phyloP scores from a whole-genome alignment of 208 protist species.

The Crithidia expoeki region DNA sequence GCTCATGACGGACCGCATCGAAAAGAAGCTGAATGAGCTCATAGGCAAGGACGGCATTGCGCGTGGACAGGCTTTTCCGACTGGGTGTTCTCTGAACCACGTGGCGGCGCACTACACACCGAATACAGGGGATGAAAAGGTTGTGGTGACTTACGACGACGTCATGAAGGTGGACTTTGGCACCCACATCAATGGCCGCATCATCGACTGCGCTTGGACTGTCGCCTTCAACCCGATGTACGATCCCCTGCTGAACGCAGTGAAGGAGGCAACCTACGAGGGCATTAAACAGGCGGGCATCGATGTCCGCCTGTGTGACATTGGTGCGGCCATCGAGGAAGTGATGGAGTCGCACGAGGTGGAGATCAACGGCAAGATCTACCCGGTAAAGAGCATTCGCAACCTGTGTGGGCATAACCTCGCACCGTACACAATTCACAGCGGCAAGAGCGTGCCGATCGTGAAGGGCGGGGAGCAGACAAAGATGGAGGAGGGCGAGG shows the following conservation, averaged over 20 bases:
- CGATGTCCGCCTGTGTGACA: slow-evolving; percentile 95
- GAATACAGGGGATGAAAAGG: slow-evolving; percentile 95
- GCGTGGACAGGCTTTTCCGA: slow-evolving; percentile 93
- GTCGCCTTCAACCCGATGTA: slow-evolving; percentile 97
- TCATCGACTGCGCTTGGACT: slow-evolving; percentile 98
- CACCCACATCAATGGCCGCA: slow-evolving; percentile 97
- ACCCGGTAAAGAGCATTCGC: slow-evolving; percentile 94
- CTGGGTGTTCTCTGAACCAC: slow-evolving; percentile 96
- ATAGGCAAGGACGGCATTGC: slow-evolving; percentile 92
- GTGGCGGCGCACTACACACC: slow-evolving; percentile 98
- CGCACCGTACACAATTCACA: slow-evolving; percentile 97
- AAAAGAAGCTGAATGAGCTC: slow-evolving; percentile 86
- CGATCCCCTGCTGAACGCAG: slow-evolving; percentile 95
- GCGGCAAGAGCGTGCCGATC: slow-evolving; percentile 99
- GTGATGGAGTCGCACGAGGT: slow-evolving; percentile 98
- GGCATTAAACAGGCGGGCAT: slow-evolving; percentile 97
- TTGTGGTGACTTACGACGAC: slow-evolving; percentile 94
- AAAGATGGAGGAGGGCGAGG: slow-evolving; percentile 97
- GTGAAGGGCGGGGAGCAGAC: slow-evolving; percentile 94
- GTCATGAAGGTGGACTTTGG: slow-evolving; percentile 99
- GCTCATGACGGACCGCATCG: slow-evolving; percentile 93
- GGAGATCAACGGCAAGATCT: slow-evolving; percentile 95
- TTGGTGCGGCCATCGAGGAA: slow-evolving; percentile 97
- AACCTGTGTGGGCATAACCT: slow-evolving; percentile 99
- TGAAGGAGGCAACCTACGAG: slow-evolving; percentile 97